A percentile compares a stretch with the other conserved stretches of the same genome.
Conservation (phyloP, 1,139 yeast genomes). For the Pneumocystis wakefieldiae region DNA sequence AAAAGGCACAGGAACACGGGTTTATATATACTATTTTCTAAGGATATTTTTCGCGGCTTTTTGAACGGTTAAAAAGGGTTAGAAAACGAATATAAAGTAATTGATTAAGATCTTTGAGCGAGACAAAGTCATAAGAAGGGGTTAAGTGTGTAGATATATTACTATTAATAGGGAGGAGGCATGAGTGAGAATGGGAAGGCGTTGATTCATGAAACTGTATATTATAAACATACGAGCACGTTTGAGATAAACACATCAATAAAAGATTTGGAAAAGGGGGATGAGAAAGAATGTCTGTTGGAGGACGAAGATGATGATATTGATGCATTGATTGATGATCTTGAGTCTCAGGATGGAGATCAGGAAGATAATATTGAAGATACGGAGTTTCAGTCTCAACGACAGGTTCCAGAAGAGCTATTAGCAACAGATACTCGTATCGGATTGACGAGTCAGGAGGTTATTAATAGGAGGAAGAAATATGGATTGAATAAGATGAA, state of each 20-base stretch:
- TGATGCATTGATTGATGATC: slow-evolving; percentile 75
- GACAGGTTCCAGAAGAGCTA: slow-evolving; percentile 77
- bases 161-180: not conserved
- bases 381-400: slow-evolving; percentile 30
- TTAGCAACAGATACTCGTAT: slow-evolving; percentile 70
- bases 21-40: not conserved
- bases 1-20: not conserved
- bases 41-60: not conserved
- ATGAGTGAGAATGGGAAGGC: not conserved
- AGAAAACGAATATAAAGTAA: not conserved
- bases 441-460: slow-evolving; percentile 77
- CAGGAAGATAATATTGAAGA: slow-evolving; percentile 38
- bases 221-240: not conserved
- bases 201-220: not conserved
- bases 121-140: no score
- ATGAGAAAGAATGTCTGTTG: not conserved
- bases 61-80: not conserved
- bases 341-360: slow-evolving; percentile 66
- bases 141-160: not conserved
- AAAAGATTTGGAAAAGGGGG: not conserved
- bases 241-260: not conserved
- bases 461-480: slow-evolving; percentile 75
- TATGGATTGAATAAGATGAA: slow-evolving; percentile 90
- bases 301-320: slow-evolving; percentile 65
- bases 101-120: no score